Evolutionary conservation across 176 grass and related monocot genomes (phyloP).

Genomic region (Oryza meyeriana): DNA sequence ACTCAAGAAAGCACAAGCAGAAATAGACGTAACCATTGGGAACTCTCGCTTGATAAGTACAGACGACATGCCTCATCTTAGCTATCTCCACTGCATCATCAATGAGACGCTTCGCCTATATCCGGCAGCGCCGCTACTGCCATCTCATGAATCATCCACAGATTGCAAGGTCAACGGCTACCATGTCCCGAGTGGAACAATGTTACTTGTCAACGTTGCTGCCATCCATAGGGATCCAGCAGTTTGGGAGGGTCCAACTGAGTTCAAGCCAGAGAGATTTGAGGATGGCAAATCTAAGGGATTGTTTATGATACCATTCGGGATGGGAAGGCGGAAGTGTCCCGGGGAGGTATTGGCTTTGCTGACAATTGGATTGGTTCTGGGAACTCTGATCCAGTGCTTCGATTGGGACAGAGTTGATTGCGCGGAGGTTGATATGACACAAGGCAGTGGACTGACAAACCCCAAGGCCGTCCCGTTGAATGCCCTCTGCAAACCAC

Average conservation of each 20-base stretch:
- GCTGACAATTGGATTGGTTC: neutral
- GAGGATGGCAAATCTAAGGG: neutral
- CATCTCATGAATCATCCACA: constrained; percentile 33
- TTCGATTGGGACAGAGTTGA: constrained; percentile 42
- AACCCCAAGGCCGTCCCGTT: constrained; percentile 33
- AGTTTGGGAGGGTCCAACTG: neutral
- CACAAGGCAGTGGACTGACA: constrained; percentile 15
- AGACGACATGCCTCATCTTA: constrained; percentile 36
- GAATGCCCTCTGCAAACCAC: constrained; percentile 33
- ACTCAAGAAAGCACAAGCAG: constrained; percentile 19
- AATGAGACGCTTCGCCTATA: constrained; percentile 50
- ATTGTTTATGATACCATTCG: constrained; percentile 39
- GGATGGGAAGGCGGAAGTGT: constrained; percentile 53
- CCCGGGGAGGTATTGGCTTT: constrained; percentile 37
- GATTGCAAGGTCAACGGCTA: constrained; percentile 25
- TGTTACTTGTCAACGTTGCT: constrained; percentile 49
- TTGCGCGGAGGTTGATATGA: constrained; percentile 45
- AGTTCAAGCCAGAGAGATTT: constrained; percentile 55
- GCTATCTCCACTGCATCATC: constrained; percentile 49
- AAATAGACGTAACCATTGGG: constrained; percentile 29
- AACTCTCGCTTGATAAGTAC: constrained; percentile 6
- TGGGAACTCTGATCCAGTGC: constrained; percentile 52
- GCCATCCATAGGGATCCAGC: constrained; percentile 43
- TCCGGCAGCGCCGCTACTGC: constrained; percentile 19
- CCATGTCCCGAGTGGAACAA: constrained; percentile 20